Percentiles rank a stretch among this genome's conserved stretches.
Evolutionary conservation across 73 alveolate species (phyloP).

Genomic region (Blepharisma japonicum): DNA sequence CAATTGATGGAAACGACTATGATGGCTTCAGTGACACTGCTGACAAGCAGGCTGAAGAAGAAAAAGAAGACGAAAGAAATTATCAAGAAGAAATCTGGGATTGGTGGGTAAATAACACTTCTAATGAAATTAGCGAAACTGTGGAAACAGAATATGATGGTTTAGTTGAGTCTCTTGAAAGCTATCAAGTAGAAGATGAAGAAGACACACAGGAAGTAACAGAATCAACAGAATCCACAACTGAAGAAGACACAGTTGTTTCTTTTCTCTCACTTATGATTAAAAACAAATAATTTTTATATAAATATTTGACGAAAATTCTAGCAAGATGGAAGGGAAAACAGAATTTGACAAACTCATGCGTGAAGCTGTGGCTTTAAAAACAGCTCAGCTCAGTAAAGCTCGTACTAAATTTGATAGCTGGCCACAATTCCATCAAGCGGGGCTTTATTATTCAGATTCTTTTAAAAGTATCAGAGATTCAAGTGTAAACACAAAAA

Average conservation of each 20-base stretch:
- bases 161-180: neutral
- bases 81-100: constrained; percentile 3
- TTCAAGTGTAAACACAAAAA: constrained; percentile 13
- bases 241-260: no score
- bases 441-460: constrained; percentile 42
- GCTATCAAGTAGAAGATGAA: neutral
- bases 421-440: constrained; percentile 42
- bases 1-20: neutral
- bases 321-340: constrained; percentile 14
- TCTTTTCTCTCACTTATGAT: no score
- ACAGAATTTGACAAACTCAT: constrained; percentile 39
- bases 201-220: neutral
- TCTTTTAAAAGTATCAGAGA: constrained; percentile 33
- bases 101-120: neutral
- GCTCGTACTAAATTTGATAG: constrained; percentile 35
- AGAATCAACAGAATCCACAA: no score
- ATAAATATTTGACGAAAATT: no score
- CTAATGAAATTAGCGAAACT: neutral
- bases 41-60: neutral
- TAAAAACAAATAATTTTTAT: no score
- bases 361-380: constrained; percentile 46
- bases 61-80: neutral
- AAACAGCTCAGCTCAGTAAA: constrained; percentile 34
- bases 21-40: neutral
- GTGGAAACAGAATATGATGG: neutral